Evolutionary conservation across 768 basidiomycete species (phyloP).

Genomic region (Fistulinella prunicolor): DNA sequence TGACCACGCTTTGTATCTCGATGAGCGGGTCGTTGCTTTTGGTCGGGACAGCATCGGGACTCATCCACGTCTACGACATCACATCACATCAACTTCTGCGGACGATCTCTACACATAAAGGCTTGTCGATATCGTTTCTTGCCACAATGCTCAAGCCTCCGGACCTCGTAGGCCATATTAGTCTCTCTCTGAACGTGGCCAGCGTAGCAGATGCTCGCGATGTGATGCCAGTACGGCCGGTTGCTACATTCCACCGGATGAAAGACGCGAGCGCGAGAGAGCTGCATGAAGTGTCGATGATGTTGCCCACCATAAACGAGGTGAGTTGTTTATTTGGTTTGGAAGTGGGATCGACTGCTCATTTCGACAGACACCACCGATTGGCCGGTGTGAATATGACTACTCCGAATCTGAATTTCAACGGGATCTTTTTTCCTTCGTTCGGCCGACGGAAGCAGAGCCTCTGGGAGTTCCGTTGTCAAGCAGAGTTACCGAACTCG

Average conservation of each 20-base stretch:
- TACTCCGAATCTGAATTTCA: slow-evolving; percentile 58
- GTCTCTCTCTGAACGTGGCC: slow-evolving; percentile 43
- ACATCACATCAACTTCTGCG: slow-evolving; percentile 89
- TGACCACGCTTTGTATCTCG: slow-evolving; percentile 75
- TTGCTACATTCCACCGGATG: slow-evolving; percentile 72
- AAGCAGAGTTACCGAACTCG: slow-evolving; percentile 62
- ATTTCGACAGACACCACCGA: slow-evolving; percentile 16
- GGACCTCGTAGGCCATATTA: slow-evolving; percentile 82
- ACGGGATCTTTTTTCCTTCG: slow-evolving; percentile 65
- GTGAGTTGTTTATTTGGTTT: slow-evolving; percentile 28
- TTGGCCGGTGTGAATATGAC: slow-evolving; percentile 22
- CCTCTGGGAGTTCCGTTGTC: slow-evolving; percentile 41
- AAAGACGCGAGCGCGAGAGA: slow-evolving; percentile 65
- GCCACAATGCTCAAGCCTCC: slow-evolving; percentile 80
- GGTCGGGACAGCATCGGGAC: slow-evolving; percentile 72
- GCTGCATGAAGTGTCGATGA: slow-evolving; percentile 64
- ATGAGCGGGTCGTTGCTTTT: slow-evolving; percentile 74
- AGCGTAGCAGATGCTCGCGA: slow-evolving; percentile 45
- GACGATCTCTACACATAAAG: slow-evolving; percentile 70
- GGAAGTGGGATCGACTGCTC: background rate
- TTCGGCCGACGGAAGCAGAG: slow-evolving; percentile 39
- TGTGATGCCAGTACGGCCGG: slow-evolving; percentile 59
- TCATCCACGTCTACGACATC: slow-evolving; percentile 80
- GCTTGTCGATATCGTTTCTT: slow-evolving; percentile 67
- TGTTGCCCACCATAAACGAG: slow-evolving; percentile 48